Percentiles rank a stretch among this genome's conserved stretches.
phyloP scores from a whole-genome alignment of 2,329 filamentous ascomycete species.

The Aspergillus aculeatinus region DNA sequence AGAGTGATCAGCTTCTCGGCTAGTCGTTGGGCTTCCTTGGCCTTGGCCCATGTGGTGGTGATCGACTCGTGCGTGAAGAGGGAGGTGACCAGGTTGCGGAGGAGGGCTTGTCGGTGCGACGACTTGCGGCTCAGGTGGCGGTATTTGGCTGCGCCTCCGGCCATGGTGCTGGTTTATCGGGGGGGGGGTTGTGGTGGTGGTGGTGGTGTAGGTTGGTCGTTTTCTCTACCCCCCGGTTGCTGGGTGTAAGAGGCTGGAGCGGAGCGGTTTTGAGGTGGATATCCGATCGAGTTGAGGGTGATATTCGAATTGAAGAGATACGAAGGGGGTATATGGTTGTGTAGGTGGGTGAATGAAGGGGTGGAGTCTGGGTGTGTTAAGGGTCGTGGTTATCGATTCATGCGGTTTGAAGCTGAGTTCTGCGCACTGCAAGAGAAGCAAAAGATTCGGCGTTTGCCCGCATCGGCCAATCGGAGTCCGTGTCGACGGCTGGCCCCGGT shows the following conservation, averaged over 20 bases:
- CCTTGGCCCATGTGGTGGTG: constrained; percentile 92
- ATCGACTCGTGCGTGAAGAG: constrained; percentile 92
- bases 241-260: not conserved
- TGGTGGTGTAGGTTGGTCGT: not conserved
- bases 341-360: not conserved
- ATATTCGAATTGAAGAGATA: no score
- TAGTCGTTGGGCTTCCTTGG: constrained; percentile 91
- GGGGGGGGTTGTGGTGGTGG: not conserved
- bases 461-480: constrained; percentile 37
- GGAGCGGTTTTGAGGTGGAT: no score
- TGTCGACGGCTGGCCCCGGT: constrained; percentile 19
- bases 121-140: constrained; percentile 83
- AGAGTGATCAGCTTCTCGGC: constrained; percentile 93
- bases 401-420: constrained; percentile 7
- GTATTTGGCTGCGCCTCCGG: constrained; percentile 82
- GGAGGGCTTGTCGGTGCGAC: constrained; percentile 83
- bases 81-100: constrained; percentile 93
- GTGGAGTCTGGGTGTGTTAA: not conserved
- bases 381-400: not conserved
- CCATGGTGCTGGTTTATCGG: constrained; percentile 59
- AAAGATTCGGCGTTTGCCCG: constrained; percentile 34
- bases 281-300: no score
- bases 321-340: constrained; percentile 8
- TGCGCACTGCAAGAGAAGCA: not conserved
- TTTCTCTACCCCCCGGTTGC: not conserved